Conservation (phyloP, 2,329 filamentous ascomycete genomes). For the Peltaster fructicola region DNA sequence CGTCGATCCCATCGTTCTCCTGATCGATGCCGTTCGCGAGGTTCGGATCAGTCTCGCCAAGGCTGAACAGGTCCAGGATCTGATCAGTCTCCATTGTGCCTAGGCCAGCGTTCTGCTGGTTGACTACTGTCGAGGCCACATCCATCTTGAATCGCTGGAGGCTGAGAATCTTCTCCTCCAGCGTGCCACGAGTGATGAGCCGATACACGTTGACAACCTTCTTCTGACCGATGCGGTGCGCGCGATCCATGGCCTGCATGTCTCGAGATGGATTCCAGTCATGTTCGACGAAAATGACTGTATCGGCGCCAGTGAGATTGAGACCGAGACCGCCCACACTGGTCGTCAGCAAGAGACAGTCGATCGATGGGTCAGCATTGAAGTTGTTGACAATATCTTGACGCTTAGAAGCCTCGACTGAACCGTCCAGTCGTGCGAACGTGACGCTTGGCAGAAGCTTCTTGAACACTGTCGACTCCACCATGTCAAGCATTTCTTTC, state of each 20-base stretch:
- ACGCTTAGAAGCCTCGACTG: constrained; percentile 78
- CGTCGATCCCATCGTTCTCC: constrained; percentile 53
- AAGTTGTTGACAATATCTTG: constrained; percentile 99
- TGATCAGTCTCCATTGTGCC: constrained; percentile 97
- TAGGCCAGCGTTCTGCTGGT: constrained; percentile 92
- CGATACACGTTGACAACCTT: constrained; percentile 99
- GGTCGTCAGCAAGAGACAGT: constrained; percentile 82
- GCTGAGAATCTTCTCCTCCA: constrained; percentile 94
- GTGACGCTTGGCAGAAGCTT: constrained; percentile 84
- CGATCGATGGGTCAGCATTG: constrained; percentile 93
- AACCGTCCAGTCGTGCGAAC: constrained; percentile 83
- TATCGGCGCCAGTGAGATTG: constrained; percentile 92
- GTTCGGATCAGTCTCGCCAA: constrained; percentile 49
- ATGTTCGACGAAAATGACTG: constrained; percentile 97
- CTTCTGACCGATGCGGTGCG: constrained; percentile 96
- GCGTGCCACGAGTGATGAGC: constrained; percentile 80
- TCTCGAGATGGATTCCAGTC: constrained; percentile 99
- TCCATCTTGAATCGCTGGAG: constrained; percentile 99
- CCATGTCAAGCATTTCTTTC: constrained; percentile 99
- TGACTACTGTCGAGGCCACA: constrained; percentile 92
- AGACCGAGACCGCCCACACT: constrained; percentile 87
- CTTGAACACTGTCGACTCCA: constrained; percentile 81
- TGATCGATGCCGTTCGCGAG: constrained; percentile 17
- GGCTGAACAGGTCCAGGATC: constrained; percentile 87
- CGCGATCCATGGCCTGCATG: constrained; percentile 95